phyloP scores from a whole-genome alignment of 495 filamentous ascomycete species.

The Podospora anserina region DNA sequence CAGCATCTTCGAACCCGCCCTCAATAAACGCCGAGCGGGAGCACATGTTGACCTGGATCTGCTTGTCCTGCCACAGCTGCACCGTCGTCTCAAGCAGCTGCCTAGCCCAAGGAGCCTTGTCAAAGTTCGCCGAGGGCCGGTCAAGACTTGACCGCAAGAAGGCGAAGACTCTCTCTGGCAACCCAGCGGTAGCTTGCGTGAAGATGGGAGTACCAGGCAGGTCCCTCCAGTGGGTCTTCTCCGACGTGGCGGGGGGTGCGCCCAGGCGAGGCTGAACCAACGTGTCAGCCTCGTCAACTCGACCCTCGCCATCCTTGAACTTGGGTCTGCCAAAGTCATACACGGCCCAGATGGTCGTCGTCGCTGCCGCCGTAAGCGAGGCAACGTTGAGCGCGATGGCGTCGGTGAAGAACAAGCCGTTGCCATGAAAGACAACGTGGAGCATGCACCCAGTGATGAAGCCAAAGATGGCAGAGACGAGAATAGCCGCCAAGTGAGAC shows the following conservation, averaged over 20 bases:
- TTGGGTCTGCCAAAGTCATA: slow-evolving; percentile 12
- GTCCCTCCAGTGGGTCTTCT: not conserved
- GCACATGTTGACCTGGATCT: slow-evolving; percentile 13
- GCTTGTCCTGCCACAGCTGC: slow-evolving; percentile 15
- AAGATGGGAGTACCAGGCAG: slow-evolving; percentile 8
- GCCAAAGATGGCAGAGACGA: slow-evolving; percentile 24
- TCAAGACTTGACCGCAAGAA: slow-evolving; percentile 11
- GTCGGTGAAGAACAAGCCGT: slow-evolving; percentile 17
- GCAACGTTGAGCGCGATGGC: slow-evolving; percentile 21
- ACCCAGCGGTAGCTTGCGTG: not conserved
- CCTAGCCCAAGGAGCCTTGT: slow-evolving; percentile 1
- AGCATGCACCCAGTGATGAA: slow-evolving; percentile 25
- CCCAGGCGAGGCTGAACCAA: slow-evolving; percentile 11
- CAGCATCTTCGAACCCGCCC: slow-evolving; percentile 10
- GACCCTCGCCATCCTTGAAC: not conserved
- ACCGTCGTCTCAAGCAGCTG: slow-evolving; percentile 12
- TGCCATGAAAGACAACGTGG: slow-evolving; percentile 7
- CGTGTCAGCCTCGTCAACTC: not conserved
- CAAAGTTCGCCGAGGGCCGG: not conserved
- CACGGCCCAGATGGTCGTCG: slow-evolving; percentile 24
- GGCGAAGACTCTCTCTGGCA: slow-evolving; percentile 3
- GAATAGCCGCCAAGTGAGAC: slow-evolving; percentile 24
- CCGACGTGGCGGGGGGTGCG: not conserved
- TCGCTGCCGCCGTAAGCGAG: slow-evolving; percentile 16
- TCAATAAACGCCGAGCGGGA: slow-evolving; percentile 13